A percentile compares a stretch with the other conserved stretches of the same genome.
These are phyloP conservation scores for Colletotrichum echinochloae DNA, from an alignment of 2,329 filamentous ascomycete genomes.

Conservation along the genomic window DNA sequence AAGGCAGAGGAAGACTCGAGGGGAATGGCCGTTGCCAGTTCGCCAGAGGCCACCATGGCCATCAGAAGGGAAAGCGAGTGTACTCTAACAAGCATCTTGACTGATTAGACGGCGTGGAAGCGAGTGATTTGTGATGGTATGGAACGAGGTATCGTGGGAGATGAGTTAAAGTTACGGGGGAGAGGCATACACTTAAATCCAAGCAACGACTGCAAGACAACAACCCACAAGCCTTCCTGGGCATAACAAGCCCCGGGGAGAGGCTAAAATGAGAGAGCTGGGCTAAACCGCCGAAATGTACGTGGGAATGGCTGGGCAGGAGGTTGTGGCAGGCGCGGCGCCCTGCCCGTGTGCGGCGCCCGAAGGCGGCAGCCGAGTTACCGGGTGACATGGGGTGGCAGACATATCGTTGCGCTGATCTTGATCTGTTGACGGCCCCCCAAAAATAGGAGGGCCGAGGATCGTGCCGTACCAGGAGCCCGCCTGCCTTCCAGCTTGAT, in stretches of 20 bases:
- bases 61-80: constrained; percentile 37
- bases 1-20: constrained; percentile 27
- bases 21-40: constrained; percentile 27
- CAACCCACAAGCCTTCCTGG: neutral
- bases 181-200: constrained; percentile 29
- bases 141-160: neutral
- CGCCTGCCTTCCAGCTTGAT: constrained; percentile 25
- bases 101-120: constrained; percentile 10
- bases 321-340: constrained; percentile 19
- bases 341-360: constrained; percentile 26
- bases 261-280: constrained; percentile 22
- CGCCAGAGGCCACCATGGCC: constrained; percentile 30
- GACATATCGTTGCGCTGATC: neutral
- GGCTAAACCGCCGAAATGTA: constrained; percentile 15
- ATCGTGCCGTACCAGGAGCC: neutral
- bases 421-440: neutral
- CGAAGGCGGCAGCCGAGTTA: constrained; percentile 30
- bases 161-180: neutral
- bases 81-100: constrained; percentile 40
- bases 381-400: constrained; percentile 24
- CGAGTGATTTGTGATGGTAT: constrained; percentile 17
- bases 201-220: constrained; percentile 11
- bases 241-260: constrained; percentile 21
- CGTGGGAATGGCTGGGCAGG: constrained; percentile 24
- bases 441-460: constrained; percentile 19